Conservation (phyloP, 768 basidiomycete genomes). For the Termitomyces sp. region DNA sequence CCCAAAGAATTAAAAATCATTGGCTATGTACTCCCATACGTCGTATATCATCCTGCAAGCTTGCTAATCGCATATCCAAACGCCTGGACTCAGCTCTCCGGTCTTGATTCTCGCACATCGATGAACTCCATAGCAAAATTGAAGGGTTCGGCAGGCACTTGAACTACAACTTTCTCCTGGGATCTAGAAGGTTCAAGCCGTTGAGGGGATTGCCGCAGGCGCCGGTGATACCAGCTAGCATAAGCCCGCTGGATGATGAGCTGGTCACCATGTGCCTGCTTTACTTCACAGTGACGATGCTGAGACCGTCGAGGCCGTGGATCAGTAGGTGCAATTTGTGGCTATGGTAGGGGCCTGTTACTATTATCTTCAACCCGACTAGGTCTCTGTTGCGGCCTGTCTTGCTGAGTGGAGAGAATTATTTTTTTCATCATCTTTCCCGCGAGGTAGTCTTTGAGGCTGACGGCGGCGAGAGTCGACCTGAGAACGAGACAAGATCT, state of each 20-base stretch:
- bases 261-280: neutral
- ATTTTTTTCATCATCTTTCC: neutral
- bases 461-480: neutral
- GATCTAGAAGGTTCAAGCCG: neutral
- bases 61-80: neutral
- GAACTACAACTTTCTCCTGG: neutral
- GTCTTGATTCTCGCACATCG: neutral
- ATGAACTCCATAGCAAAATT: neutral
- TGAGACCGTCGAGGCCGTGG: neutral
- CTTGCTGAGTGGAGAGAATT: neutral
- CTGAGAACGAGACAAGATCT: neutral
- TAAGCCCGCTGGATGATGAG: neutral
- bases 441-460: neutral
- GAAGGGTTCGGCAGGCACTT: neutral
- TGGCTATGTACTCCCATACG: neutral
- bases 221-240: neutral
- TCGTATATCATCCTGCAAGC: constrained; percentile 1
- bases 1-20: neutral
- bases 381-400: neutral
- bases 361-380: neutral
- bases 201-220: neutral
- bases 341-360: neutral
- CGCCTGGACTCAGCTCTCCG: neutral
- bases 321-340: neutral
- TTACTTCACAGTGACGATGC: neutral